phyloP scores from a whole-genome alignment of 2,329 filamentous ascomycete species.

The Stagonosporopsis rhizophila region DNA sequence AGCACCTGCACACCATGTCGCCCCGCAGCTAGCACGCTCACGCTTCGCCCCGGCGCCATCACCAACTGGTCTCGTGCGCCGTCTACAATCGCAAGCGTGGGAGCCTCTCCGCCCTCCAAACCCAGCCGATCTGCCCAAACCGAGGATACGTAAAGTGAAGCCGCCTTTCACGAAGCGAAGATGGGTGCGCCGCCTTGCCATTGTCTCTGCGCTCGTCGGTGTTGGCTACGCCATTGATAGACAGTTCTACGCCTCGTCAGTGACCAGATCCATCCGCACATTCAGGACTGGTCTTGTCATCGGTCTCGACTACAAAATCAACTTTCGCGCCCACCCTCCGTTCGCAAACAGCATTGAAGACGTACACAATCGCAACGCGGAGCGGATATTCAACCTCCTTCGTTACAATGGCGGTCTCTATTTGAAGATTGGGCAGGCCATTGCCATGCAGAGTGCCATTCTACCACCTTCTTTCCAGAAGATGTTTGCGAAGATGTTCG shows the following conservation, averaged over 20 bases:
- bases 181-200: conserved; percentile 78
- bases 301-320: conserved; percentile 93
- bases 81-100: conserved; percentile 48
- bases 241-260: conserved; percentile 77
- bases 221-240: conserved; percentile 72
- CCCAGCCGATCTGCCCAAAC: conserved; percentile 74
- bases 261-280: conserved; percentile 80
- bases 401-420: conserved; percentile 90
- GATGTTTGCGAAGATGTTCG: conserved; percentile 97
- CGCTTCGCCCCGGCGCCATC: conserved; percentile 19
- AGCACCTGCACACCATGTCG: conserved; percentile 33
- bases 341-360: conserved; percentile 76
- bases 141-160: conserved; percentile 63
- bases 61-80: conserved; percentile 30
- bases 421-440: conserved; percentile 96
- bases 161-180: conserved; percentile 73
- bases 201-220: conserved; percentile 66
- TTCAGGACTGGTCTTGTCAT: conserved; percentile 81
- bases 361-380: conserved; percentile 82
- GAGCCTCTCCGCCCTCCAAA: conserved; percentile 68
- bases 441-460: conserved; percentile 96
- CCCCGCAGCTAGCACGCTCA: conserved; percentile 31
- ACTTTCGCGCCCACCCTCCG: conserved; percentile 83
- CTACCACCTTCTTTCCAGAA: conserved; percentile 92
- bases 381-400: conserved; percentile 81